phyloP scores from a whole-genome alignment of 805 yeast genomes.

The Helenozyma baotianmanensis region DNA sequence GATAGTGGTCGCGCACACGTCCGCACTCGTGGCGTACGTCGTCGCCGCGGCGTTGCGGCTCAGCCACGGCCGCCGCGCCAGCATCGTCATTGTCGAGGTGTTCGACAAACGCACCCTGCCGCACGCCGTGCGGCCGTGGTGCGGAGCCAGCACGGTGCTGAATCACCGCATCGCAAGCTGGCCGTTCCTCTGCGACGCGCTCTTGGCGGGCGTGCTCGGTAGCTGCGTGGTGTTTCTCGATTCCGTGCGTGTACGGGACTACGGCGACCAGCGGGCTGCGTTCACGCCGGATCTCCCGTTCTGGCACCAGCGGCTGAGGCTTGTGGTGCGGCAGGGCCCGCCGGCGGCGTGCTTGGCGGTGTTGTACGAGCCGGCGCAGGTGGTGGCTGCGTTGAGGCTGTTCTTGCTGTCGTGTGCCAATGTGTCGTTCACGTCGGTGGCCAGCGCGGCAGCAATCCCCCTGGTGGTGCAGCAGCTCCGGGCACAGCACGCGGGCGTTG shows the following conservation, averaged over 20 bases:
- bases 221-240: conserved; percentile 5
- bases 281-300: conserved; percentile 5
- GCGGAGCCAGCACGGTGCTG: conserved; percentile 22
- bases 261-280: not conserved
- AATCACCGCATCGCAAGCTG: conserved; percentile 8
- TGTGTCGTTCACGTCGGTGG: conserved; percentile 9
- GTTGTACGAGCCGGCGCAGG: conserved; percentile 7
- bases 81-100: conserved; percentile 13
- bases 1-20: conserved; percentile 16
- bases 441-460: conserved; percentile 1
- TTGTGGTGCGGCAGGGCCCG: conserved; percentile 1
- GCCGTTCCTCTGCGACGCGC: conserved; percentile 3
- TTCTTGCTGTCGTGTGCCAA: conserved; percentile 6
- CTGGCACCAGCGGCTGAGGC: conserved; percentile 1
- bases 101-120: conserved; percentile 5
- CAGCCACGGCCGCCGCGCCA: conserved; percentile 8
- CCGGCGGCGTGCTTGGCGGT: conserved; percentile 2
- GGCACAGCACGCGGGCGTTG: not conserved
- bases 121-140: conserved; percentile 21
- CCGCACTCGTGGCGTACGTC: conserved; percentile 16
- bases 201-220: conserved; percentile 7
- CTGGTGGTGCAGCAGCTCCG: not conserved
- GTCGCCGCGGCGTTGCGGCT: conserved; percentile 14
- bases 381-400: conserved; percentile 3
- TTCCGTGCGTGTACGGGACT: conserved; percentile 4